Base-by-base conservation (phyloP, 2,329 filamentous ascomycete genomes). In the Reticulascus tulasneorum region DNA sequence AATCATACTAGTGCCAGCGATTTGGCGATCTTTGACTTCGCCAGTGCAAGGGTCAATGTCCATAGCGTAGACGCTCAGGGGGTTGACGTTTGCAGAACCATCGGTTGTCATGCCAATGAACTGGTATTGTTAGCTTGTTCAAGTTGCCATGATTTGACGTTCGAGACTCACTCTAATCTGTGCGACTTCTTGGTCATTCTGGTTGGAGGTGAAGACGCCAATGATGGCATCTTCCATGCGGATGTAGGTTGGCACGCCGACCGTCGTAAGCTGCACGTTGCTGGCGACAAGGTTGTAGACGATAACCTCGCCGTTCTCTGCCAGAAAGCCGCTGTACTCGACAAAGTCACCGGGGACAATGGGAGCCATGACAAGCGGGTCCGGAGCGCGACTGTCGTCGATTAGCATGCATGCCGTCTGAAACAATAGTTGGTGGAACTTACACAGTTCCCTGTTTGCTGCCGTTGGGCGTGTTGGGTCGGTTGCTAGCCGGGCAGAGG, bases 11-110 rank as follows among this genome's bases (percentile, higher is more conserved):
- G 56, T 55, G 8, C 52, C 54, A 4, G 58, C 59, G 20, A 67
- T 51, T 9, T 52, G 36, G 7, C 61, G 58, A 20, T 58, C 51
- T 3, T 48, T 60, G 23, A 60, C 53, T 17, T 53, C 54, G 12
- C 64, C 64, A 1, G 62, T 65, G 46, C 64, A 68, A 16, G 59
- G 58, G 27, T 67, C 59, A 15, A 66, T 51, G 7, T 67, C 63
- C 18, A 66, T 62, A 24, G 63, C 62, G 20, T 41, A 55, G 37
- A 67, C 55, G 9, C 47, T 53, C 23, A 66, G 54, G 6, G 47
- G 45, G 12, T 55, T 52, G 23, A 49, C 46, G 11, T 56, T 55
- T 25, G 33, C 25, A 8, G 32, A 24, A 11, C 29, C 29, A 29
- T 62, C 61, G 2, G 63, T 64, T 6, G 60, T 56, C 28, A 56